Conservation (phyloP, 768 basidiomycete species). For the Psilocybe azurescens region DNA sequence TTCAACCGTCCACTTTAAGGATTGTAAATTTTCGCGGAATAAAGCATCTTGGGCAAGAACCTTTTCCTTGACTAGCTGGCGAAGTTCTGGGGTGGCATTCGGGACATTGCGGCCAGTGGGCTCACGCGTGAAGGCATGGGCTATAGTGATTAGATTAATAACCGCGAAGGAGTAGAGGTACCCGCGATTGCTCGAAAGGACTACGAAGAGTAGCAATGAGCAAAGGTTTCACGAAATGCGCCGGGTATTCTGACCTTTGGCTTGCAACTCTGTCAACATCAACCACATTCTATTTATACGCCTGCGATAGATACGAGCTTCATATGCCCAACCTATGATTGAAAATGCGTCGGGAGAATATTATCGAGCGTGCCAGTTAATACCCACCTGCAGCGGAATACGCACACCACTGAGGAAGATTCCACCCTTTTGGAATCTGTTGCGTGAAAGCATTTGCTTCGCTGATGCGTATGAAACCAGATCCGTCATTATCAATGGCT, state of each 20-base stretch:
- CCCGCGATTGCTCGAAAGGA: slow-evolving; percentile 6
- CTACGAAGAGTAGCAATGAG: neutral
- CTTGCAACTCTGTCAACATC: slow-evolving; percentile 21
- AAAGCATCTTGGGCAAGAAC: neutral
- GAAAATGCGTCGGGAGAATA: no score
- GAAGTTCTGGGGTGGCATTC: neutral
- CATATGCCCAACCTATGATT: slow-evolving; percentile 24
- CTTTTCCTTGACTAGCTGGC: slow-evolving; percentile 7
- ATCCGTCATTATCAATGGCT: slow-evolving; percentile 24
- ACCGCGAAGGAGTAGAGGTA: neutral
- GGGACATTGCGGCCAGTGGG: neutral
- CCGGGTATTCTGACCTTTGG: slow-evolving; percentile 10
- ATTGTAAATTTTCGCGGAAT: neutral
- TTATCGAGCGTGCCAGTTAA: neutral
- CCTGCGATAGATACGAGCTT: slow-evolving; percentile 25
- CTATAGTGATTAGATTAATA: neutral
- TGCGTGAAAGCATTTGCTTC: slow-evolving; percentile 26
- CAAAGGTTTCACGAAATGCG: no score
- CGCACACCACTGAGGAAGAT: slow-evolving; percentile 27
- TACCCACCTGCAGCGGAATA: slow-evolving; percentile 25
- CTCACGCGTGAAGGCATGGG: slow-evolving; percentile 5
- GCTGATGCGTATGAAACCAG: slow-evolving; percentile 29
- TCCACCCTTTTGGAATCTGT: slow-evolving; percentile 24
- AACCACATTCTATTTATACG: slow-evolving; percentile 20
- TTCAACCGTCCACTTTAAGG: slow-evolving; percentile 2